A percentile compares a stretch with the other conserved stretches of the same genome.
Conservation (phyloP, 1,284 basidiomycete genomes). For the Inonotus obliquus region DNA sequence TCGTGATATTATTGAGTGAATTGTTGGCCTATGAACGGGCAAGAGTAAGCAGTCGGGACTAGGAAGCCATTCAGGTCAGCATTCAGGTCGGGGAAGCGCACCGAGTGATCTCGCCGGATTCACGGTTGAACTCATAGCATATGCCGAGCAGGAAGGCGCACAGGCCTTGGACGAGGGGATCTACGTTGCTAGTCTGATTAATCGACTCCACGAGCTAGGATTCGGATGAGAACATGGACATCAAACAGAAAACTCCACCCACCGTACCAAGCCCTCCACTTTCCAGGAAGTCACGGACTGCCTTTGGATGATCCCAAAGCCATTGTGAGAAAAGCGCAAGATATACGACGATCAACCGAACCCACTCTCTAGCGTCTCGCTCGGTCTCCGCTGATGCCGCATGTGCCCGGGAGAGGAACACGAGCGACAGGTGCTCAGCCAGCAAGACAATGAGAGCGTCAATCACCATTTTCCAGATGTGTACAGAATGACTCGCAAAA, state of each 20-base stretch:
- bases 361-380: slow-evolving; percentile 75
- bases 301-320: slow-evolving; percentile 94
- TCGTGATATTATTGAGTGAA: slow-evolving; percentile 83
- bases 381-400: slow-evolving; percentile 57
- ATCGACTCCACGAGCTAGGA: slow-evolving; percentile 87
- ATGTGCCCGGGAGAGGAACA: slow-evolving; percentile 63
- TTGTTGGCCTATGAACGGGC: slow-evolving; percentile 53
- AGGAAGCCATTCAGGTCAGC: slow-evolving; percentile 11
- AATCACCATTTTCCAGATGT: no score
- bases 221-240: background rate
- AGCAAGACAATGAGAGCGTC: slow-evolving; percentile 65
- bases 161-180: slow-evolving; percentile 85
- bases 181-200: slow-evolving; percentile 83
- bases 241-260: slow-evolving; percentile 31
- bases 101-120: slow-evolving; percentile 89
- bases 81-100: slow-evolving; percentile 34
- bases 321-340: slow-evolving; percentile 82
- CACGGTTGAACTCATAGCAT: slow-evolving; percentile 93
- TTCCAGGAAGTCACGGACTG: slow-evolving; percentile 86
- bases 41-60: background rate
- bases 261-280: slow-evolving; percentile 89
- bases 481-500: no score
- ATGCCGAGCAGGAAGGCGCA: slow-evolving; percentile 90
- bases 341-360: slow-evolving; percentile 84
- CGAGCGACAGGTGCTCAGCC: slow-evolving; percentile 66